A percentile compares a stretch with the other conserved stretches of the same genome.
Conservation (phyloP, 2,329 filamentous ascomycete genomes). For the Sclerotinia nivalis region DNA sequence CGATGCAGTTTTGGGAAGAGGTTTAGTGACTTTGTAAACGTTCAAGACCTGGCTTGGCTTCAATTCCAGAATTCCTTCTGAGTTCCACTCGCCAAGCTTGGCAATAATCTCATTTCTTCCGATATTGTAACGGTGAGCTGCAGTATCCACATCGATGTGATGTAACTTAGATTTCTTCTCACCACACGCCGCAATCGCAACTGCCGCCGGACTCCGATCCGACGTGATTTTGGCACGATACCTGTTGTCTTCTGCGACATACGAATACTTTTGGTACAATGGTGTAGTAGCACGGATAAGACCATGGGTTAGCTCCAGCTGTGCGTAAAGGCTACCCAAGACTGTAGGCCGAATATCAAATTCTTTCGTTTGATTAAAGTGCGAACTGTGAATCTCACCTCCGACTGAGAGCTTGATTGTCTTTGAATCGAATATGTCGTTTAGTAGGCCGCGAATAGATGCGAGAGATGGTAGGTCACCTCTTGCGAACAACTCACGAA, state of each 20-base stretch:
- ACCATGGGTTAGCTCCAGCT: slow-evolving; percentile 59
- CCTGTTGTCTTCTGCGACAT: slow-evolving; percentile 41
- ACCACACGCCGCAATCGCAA: slow-evolving; percentile 47
- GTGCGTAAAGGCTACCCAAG: slow-evolving; percentile 56
- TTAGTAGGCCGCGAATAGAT: slow-evolving; percentile 51
- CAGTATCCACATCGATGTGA: slow-evolving; percentile 51
- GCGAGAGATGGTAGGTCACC: slow-evolving; percentile 57
- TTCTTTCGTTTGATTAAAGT: slow-evolving; percentile 48
- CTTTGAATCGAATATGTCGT: slow-evolving; percentile 51
- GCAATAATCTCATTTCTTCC: slow-evolving; percentile 51
- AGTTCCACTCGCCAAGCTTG: slow-evolving; percentile 56
- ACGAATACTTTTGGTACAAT: slow-evolving; percentile 59
- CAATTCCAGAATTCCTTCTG: slow-evolving; percentile 52
- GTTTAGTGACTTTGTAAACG: slow-evolving; percentile 52
- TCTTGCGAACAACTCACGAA: slow-evolving; percentile 60
- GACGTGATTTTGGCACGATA: slow-evolving; percentile 41
- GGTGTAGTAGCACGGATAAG: slow-evolving; percentile 58
- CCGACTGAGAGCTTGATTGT: slow-evolving; percentile 42
- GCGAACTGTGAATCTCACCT: slow-evolving; percentile 50
- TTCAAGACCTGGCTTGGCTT: slow-evolving; percentile 54
- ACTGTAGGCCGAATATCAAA: slow-evolving; percentile 56
- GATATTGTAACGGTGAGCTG: slow-evolving; percentile 41
- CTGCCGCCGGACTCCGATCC: slow-evolving; percentile 47
- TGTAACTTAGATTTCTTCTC: slow-evolving; percentile 47
- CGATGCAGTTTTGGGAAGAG: slow-evolving; percentile 46